Base-by-base conservation (phyloP, 768 basidiomycete genomes). In the Tylopilus subfusipes region DNA sequence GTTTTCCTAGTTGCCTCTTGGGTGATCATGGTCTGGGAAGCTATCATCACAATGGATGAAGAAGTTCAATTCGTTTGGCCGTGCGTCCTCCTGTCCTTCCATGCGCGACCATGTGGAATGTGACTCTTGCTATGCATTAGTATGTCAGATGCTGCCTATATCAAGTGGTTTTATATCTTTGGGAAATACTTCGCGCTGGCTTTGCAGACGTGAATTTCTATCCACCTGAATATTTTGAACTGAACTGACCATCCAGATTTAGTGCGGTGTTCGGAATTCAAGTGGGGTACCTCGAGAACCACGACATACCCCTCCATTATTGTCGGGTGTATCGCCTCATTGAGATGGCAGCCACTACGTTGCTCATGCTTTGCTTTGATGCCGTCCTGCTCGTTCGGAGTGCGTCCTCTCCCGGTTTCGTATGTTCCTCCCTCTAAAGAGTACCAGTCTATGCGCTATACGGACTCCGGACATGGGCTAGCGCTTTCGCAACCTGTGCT, bases 131-230 rank as follows among this genome's bases (percentile, higher is more conserved):
- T 11, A 21, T 19, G 0, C 27, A n/a, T 21, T 29, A 68, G 67
- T 12, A 61, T 63, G 57, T 42, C 68, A 5, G 11, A 11, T 3
- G 51, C 12, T 12, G 55, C 63, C 5, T 46, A 51, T 19, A 30
- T 63, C 39, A 69, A 69, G 42, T 69, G 65, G 68, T 8, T 69
- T 22, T 68, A 62, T 43, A 19, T 69, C n/a, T 58, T 67, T 43
- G 54, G 54, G 4, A 69, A 54, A 46, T 69, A 63, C 22, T 49
- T 56, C 24, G 55, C 50, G 4, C 10, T 69, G 12, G 16, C 10
- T 8, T 5, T 53, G 7, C 68, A 65, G 36, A 59, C 54, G 68
- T 65, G 30, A 54, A 18, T 42, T 11, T 22, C 14, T 2, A 12
- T 46, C 22, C 16, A 13, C 11, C 40, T 43, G 27, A 4, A 6